Conservation (phyloP, 371 early-diverging fungal genomes). For the Apophysomyces elegans region DNA sequence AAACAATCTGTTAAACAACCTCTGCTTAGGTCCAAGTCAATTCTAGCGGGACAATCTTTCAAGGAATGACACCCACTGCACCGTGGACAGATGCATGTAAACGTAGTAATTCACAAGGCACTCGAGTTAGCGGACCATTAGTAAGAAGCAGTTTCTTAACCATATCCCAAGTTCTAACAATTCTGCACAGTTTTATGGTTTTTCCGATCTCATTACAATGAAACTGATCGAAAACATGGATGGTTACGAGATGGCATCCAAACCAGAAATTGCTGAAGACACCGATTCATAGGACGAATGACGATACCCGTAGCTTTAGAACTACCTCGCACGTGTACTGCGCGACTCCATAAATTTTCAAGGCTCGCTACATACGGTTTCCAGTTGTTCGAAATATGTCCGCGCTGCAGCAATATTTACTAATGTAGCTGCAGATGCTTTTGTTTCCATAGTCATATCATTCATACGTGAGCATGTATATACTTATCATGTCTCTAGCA, state of each 20-base stretch:
- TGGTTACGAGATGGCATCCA: slow-evolving; percentile 33
- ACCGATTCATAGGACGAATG: background rate
- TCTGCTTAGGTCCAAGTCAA: slow-evolving; percentile 30
- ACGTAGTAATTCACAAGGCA: slow-evolving; percentile 44
- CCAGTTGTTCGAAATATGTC: slow-evolving; percentile 82
- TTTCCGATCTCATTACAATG: slow-evolving; percentile 54
- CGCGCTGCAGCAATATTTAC: slow-evolving; percentile 81
- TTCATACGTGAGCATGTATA: background rate
- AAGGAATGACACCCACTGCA: slow-evolving; percentile 55
- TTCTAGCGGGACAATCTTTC: slow-evolving; percentile 37
- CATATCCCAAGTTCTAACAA: background rate
- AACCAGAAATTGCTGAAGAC: slow-evolving; percentile 30
- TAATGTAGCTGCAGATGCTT: slow-evolving; percentile 78
- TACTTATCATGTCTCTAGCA: background rate
- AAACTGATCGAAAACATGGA: slow-evolving; percentile 40
- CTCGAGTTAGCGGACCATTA: slow-evolving; percentile 55
- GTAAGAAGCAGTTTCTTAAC: slow-evolving; percentile 25
- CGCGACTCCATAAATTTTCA: background rate
- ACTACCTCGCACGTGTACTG: background rate
- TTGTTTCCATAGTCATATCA: background rate
- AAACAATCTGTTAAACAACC: background rate
- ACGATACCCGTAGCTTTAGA: background rate
- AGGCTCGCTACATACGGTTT: slow-evolving; percentile 27
- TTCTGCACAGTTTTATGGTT: slow-evolving; percentile 45
- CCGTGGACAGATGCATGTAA: slow-evolving; percentile 65